A percentile compares a stretch with the other conserved stretches of the same genome.
Conservation (phyloP, 768 basidiomycete genomes). For the Lactifluus volemus region DNA sequence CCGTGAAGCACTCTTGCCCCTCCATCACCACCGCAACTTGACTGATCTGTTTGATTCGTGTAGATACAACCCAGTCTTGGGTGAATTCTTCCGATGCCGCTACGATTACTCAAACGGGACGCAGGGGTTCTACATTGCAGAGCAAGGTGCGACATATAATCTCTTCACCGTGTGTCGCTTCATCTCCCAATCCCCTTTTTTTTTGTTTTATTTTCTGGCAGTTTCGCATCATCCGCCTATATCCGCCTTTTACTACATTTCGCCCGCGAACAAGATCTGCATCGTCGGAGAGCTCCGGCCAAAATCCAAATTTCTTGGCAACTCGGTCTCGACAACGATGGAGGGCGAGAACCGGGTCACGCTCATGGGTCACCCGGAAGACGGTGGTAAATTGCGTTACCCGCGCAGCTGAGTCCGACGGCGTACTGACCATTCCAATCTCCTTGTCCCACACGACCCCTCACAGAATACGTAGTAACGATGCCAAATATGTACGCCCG, state of each 20-base stretch:
- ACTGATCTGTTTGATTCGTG: not conserved
- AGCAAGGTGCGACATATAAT: slow-evolving; percentile 60
- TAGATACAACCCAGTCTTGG: slow-evolving; percentile 94
- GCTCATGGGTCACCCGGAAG: slow-evolving; percentile 73
- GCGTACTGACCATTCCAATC: too few species aligned
- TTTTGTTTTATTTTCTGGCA: too few species aligned
- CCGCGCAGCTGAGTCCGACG: not conserved
- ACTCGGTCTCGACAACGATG: slow-evolving; percentile 93
- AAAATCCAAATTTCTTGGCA: slow-evolving; percentile 94
- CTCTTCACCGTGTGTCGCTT: too few species aligned
- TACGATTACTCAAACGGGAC: slow-evolving; percentile 89
- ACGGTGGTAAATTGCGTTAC: slow-evolving; percentile 56
- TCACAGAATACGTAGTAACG: slow-evolving; percentile 71
- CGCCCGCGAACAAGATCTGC: slow-evolving; percentile 77
- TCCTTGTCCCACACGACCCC: too few species aligned
- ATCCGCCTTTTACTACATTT: slow-evolving; percentile 93
- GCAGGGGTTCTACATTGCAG: slow-evolving; percentile 93
- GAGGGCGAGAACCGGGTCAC: slow-evolving; percentile 90
- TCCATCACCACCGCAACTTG: not conserved
- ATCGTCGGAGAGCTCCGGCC: slow-evolving; percentile 92
- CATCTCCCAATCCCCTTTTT: too few species aligned
- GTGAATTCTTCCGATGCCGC: slow-evolving; percentile 95
- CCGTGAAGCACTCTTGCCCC: slow-evolving; percentile 50
- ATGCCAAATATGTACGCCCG: slow-evolving; percentile 99
- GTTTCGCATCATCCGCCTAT: slow-evolving; percentile 94